phyloP scores from a whole-genome alignment of 305 asterid genomes.

The Lippia alba region DNA sequence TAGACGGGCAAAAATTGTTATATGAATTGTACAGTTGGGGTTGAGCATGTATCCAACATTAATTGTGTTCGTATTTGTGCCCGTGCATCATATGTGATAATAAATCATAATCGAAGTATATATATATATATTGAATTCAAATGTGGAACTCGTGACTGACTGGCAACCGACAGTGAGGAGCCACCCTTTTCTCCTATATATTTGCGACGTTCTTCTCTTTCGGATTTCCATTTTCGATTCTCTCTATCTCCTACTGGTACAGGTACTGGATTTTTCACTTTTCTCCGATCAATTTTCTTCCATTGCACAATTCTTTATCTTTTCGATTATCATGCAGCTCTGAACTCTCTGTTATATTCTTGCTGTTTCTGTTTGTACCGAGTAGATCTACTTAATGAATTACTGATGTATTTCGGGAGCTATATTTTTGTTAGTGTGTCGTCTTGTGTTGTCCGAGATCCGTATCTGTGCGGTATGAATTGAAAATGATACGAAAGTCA shows the following conservation, averaged over 20 bases:
- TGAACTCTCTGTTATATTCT: neutral
- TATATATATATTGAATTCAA: too few relatives aligned
- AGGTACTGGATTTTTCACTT: constrained; percentile 5
- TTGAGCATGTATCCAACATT: too few relatives aligned
- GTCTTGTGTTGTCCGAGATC: constrained; percentile 14
- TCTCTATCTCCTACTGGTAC: neutral
- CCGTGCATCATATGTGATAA: too few relatives aligned
- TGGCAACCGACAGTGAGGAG: constrained; percentile 2
- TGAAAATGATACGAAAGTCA: neutral
- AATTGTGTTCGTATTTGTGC: too few relatives aligned
- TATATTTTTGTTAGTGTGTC: neutral
- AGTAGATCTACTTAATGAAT: constrained; percentile 19
- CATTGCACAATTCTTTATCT: neutral
- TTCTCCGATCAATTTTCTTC: neutral
- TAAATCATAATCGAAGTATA: too few relatives aligned
- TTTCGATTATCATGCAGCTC: neutral
- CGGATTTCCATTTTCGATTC: constrained; percentile 5
- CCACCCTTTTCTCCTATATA: constrained; percentile 15
- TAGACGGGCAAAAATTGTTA: too few relatives aligned
- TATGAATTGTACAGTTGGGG: too few relatives aligned
- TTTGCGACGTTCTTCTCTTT: neutral
- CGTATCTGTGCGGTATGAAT: neutral
- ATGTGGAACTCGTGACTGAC: neutral
- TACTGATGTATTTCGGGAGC: neutral
- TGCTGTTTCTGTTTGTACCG: neutral